These are phyloP conservation scores for Casaregolazyma lundiana DNA, from an alignment of 1,139 yeast species.

Conservation along the genomic window DNA sequence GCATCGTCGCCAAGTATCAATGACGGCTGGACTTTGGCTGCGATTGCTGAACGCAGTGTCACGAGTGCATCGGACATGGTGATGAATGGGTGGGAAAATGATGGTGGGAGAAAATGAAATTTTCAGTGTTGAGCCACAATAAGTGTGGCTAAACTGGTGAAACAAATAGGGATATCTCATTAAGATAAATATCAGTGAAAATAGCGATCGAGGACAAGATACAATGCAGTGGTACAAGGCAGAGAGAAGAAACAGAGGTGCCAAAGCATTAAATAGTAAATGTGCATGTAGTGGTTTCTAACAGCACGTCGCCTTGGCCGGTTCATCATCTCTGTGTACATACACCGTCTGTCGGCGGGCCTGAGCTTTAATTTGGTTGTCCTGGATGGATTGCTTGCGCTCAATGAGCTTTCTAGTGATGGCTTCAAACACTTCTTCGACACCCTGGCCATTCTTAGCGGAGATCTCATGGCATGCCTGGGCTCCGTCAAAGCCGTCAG, in stretches of 20 bases:
- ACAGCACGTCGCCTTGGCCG: constrained; percentile 25
- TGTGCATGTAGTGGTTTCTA: constrained; percentile 10
- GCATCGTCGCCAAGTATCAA: constrained; percentile 19
- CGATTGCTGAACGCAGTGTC: constrained; percentile 27
- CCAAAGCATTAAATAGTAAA: background rate
- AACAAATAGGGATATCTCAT: background rate
- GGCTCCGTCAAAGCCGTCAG: constrained; percentile 25
- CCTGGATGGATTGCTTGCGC: constrained; percentile 23
- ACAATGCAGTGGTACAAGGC: background rate
- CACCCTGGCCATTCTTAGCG: constrained; percentile 37
- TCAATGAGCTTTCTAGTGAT: constrained; percentile 32
- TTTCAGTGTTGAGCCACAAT: background rate
- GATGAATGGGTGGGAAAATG: background rate
- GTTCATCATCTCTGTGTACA: constrained; percentile 32
- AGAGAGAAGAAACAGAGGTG: background rate
- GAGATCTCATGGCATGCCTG: constrained; percentile 36
- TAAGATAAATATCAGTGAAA: background rate
- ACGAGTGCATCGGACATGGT: constrained; percentile 23
- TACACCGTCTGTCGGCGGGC: constrained; percentile 29
- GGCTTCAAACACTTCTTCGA: constrained; percentile 35
- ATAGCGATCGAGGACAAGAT: background rate
- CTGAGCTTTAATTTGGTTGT: constrained; percentile 24
- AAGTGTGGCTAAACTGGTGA: background rate
- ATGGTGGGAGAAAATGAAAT: background rate
- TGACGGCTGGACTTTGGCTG: constrained; percentile 19